Evolutionary conservation across 176 grass and related monocot genomes (phyloP), one percentile per base, ranked within the genome.

Genomic region (Saccharum spontaneum): DNA sequence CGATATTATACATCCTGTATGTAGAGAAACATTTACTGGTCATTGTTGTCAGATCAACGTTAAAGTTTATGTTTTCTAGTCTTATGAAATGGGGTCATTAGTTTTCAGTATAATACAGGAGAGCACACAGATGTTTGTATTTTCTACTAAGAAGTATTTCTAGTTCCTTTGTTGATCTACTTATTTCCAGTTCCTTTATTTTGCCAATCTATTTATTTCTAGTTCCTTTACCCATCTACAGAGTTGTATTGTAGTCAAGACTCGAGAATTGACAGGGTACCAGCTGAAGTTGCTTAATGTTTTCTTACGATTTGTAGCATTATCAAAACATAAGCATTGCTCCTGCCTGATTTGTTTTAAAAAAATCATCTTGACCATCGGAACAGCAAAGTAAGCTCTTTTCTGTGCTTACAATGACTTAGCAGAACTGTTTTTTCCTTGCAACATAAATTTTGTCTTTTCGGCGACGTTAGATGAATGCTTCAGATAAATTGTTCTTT

Each of bases 401-500:
- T 67, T 50, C 16, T 37, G 1, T 4, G 2, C 4, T 80, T 80
- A n/a, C 3, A 23, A 9, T 80, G 17, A 36, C 68, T 50, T 2
- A 69, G 44, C 57, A 44, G 7, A 64, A 18, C 3, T 77, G 1
- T 9, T 76, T 54, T 20, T 37, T 33, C 17, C 11, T 39, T 4
- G 10, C n/a, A 59, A n/a, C 55, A 59, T 20, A 22, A n/a, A n/a
- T 10, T 57, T 59, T 59, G 17, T n/a, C 55, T 59, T 59, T 59
- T 3, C 6, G 7, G 54, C 0, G 17, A 54, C 0, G 0, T 54
- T 18, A 59, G 7, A 57, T 22, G 18, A 57, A 22, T 22, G 6
- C 52, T 91, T 81, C 20, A 12, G 15, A 80, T n/a, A 41, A 72
- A 13, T 65, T n/a, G 16, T 14, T 81, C 2, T 45, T 87, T 82